Percentiles rank a stretch among this genome's conserved stretches.
Conservation (phyloP, 139 green algal genomes). For the Pleodorina starrii region DNA sequence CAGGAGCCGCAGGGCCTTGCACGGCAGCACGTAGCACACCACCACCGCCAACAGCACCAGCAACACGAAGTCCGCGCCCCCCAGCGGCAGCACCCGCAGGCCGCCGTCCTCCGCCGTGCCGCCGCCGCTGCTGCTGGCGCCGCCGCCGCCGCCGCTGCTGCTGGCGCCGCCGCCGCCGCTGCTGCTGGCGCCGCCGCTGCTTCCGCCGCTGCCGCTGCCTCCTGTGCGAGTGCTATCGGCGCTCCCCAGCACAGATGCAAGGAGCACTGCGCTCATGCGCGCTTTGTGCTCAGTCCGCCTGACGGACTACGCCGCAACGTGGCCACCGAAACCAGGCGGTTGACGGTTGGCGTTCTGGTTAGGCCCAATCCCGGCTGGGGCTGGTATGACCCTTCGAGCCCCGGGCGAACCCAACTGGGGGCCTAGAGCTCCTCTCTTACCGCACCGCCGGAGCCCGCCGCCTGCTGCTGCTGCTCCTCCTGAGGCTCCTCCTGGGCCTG, state of each 20-base stretch:
- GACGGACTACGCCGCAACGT: no score
- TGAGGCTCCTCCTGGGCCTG: not conserved
- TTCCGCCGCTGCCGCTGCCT: not conserved
- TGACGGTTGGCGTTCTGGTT: no score
- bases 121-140: not conserved
- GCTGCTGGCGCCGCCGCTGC: no score
- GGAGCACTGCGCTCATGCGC: no score
- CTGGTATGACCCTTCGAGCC: no score
- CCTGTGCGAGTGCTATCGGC: not conserved
- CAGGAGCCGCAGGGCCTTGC: constrained; percentile 27
- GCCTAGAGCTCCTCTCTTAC: not conserved
- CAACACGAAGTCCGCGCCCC: constrained; percentile 50
- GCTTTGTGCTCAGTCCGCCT: no score
- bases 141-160: not conserved
- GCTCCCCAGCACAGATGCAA: no score
- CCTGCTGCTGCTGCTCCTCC: not conserved
- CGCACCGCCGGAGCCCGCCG: not conserved
- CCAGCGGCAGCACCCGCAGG: constrained; percentile 22
- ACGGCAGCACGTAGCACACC: constrained; percentile 34
- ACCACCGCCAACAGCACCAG: constrained; percentile 51
- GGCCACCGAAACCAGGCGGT: no score
- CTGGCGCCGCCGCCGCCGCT: no score
- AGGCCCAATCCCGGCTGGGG: no score
- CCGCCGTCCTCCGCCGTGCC: not conserved
- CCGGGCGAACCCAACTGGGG: no score